Base-by-base conservation (phyloP, 2,329 filamentous ascomycete species). In the Microsporum canis region DNA sequence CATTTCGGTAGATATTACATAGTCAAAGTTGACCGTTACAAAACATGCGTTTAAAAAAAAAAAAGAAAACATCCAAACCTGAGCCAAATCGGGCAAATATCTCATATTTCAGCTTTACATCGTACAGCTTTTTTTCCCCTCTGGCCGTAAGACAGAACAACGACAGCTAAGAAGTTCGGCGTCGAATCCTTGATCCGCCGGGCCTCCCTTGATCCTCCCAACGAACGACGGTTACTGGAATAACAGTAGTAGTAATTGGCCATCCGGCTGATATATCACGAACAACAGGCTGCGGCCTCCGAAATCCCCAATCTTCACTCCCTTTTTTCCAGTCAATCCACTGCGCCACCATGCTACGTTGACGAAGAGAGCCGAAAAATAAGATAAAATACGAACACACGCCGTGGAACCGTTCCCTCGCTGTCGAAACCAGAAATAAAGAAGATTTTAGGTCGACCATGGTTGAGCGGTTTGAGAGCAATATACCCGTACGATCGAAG, bases 401-500 rank as follows among this genome's bases (percentile, higher is more conserved):
- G 14, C 4, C n/a, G 10, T 47, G 17, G 6, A 27, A 47, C n/a
- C 43, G 23, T 2, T 8, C 6, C 23, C 10, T 47, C 43, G 17
- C 43, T 8, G 43, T 47, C 17, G 17, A 17, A 47, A 47, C 43
- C 43, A 23, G 43, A 23, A 17, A 47, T 12, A 27, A 47, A 14
- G 23, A 27, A 47, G 6, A 5, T 17, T 55, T 55, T 14, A 38
- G 7, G 14, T 3, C 51, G 14, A 57, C 55, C 55, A 57, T 57
- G 55, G 55, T 57, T 43, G 55, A 57, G 39, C 34, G 55, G 55
- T 57, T 57, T 10, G 55, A 57, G n/a, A 39, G 55, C 55, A 43
- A 57, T 57, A 39, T 57, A 39, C 55, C 55, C 55, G 55, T 41
- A 29, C 55, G 55, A 57, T 57, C 55, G 10, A 39, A 12, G 39